Conservation (phyloP, 345 rosid genomes). For the Kernera saxatilis region DNA sequence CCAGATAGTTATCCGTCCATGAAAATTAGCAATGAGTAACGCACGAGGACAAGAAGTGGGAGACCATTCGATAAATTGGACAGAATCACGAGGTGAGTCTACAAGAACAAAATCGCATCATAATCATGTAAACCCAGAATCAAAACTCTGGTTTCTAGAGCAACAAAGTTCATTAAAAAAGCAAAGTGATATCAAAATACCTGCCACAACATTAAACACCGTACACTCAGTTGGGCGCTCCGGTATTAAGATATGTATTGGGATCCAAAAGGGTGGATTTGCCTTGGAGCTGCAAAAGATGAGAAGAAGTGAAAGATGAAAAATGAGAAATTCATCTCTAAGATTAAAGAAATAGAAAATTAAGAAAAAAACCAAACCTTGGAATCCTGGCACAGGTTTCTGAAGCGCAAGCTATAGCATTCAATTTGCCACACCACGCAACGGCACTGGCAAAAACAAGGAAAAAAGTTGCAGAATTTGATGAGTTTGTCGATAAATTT, state of each 20-base stretch:
- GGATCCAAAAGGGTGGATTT: slow-evolving; percentile 96
- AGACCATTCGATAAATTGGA: slow-evolving; percentile 98
- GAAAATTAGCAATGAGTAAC: slow-evolving; percentile 84
- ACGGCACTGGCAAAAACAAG: slow-evolving; percentile 56
- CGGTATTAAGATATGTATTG: slow-evolving; percentile 89
- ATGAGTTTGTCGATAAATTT: background rate
- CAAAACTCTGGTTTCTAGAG: background rate
- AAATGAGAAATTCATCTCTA: background rate
- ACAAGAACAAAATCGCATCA: slow-evolving; percentile 15
- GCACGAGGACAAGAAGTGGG: slow-evolving; percentile 96
- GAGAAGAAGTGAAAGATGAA: background rate
- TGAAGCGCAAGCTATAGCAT: slow-evolving; percentile 98
- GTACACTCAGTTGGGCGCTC: slow-evolving; percentile 96
- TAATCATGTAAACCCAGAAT: background rate
- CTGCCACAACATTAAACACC: slow-evolving; percentile 91
- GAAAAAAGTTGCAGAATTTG: background rate
- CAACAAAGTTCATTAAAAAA: background rate
- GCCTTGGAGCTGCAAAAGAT: slow-evolving; percentile 64
- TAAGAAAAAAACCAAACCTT: slow-evolving; percentile 38
- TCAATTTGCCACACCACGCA: slow-evolving; percentile 99
- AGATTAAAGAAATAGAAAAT: background rate
- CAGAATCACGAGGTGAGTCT: slow-evolving; percentile 99
- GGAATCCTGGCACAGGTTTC: slow-evolving; percentile 99
- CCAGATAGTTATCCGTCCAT: slow-evolving; percentile 96
- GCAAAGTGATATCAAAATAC: slow-evolving; percentile 33